phyloP scores from a whole-genome alignment of 257 asterid genomes.

The Lantana camara region DNA sequence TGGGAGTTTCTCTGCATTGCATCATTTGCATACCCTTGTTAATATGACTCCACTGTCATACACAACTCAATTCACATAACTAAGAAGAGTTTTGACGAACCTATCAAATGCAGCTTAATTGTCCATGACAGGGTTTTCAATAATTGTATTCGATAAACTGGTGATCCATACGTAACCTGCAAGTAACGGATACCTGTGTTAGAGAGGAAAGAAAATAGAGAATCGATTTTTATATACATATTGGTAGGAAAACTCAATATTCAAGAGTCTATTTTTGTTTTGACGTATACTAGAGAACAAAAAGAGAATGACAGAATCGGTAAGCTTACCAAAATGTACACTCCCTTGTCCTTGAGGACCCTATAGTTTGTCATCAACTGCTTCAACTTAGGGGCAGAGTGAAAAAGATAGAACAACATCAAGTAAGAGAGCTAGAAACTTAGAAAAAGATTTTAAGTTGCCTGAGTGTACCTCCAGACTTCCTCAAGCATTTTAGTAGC shows the following conservation, averaged over 20 bases:
- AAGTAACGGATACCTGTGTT: conserved; percentile 22
- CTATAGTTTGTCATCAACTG: conserved; percentile 72
- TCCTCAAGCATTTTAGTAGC: conserved; percentile 75
- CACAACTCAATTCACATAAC: conserved; percentile 12
- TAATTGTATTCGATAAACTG: conserved; percentile 56
- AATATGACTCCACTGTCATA: background rate
- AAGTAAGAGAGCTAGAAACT: conserved; percentile 28
- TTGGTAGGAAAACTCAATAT: conserved; percentile 8
- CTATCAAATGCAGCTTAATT: conserved; percentile 66
- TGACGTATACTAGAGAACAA: background rate
- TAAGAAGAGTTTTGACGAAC: conserved; percentile 35
- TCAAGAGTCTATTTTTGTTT: conserved; percentile 2
- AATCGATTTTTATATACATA: conserved; percentile 12
- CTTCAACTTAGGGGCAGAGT: conserved; percentile 57
- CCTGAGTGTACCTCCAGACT: conserved; percentile 59
- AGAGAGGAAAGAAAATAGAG: conserved; percentile 23
- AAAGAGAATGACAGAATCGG: conserved; percentile 18
- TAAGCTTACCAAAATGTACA: conserved; percentile 62
- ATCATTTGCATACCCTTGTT: background rate
- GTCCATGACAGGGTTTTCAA: conserved; percentile 59
- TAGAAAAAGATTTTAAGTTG: conserved; percentile 21
- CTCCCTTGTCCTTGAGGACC: conserved; percentile 85
- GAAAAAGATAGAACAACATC: conserved; percentile 39
- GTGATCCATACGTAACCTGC: conserved; percentile 83
- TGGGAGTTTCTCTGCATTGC: conserved; percentile 56